Percentiles rank a stretch among this genome's conserved stretches.
These are phyloP conservation scores for Papilionanthe hybrid DNA, from an alignment of 116 monocot species.

Conservation along the genomic window DNA sequence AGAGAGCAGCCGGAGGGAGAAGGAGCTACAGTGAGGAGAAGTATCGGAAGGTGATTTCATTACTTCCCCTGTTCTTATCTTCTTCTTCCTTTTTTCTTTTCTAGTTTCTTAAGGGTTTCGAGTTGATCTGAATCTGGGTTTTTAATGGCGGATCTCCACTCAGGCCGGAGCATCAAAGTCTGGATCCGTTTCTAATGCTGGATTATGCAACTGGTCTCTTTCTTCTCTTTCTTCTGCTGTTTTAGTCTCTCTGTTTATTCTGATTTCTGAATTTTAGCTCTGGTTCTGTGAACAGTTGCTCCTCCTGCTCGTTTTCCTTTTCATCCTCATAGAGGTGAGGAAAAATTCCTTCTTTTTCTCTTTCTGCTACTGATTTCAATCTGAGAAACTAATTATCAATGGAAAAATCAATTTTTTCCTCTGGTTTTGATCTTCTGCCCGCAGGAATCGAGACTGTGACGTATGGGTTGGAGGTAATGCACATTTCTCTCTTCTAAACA, in stretches of 20 bases:
- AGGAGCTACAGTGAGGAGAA: constrained; percentile 31
- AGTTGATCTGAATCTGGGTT: not conserved
- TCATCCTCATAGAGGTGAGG: constrained; percentile 40
- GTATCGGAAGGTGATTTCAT: constrained; percentile 27
- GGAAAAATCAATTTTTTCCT: not conserved
- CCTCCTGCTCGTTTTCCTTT: constrained; percentile 38
- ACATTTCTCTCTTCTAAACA: not conserved
- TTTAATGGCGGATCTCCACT: not conserved
- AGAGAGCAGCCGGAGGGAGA: constrained; percentile 27
- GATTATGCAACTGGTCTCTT: constrained; percentile 31
- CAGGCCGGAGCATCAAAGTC: constrained; percentile 28
- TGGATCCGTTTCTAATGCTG: constrained; percentile 39
- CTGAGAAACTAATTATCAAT: not conserved
- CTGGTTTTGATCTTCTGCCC: not conserved
- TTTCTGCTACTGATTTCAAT: not conserved
- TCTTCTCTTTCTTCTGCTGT: not conserved
- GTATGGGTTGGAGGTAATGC: constrained; percentile 35
- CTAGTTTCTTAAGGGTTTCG: not conserved
- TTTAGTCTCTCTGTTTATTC: not conserved
- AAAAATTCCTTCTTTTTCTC: not conserved
- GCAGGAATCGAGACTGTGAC: constrained; percentile 40
- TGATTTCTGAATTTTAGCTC: not conserved
- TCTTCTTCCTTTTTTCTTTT: not conserved
- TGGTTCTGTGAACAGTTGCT: constrained; percentile 23
- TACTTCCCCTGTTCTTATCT: not conserved